Base-by-base conservation (phyloP, 805 yeast genomes). In the Ogataea methanolica region DNA sequence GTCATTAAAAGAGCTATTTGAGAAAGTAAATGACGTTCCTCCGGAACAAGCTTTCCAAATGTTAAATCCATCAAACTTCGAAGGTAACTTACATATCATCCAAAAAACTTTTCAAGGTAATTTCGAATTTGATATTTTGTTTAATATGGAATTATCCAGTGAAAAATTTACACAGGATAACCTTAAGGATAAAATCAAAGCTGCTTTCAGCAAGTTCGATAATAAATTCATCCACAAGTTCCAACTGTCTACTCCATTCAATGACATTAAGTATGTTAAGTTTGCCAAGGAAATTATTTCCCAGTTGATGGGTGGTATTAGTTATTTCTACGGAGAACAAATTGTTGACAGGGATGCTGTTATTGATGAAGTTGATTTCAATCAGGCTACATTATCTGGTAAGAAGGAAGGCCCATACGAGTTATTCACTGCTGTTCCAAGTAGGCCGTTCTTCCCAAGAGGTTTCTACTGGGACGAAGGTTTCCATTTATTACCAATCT, bases 391-490 rank as follows among this genome's bases (percentile, higher is more conserved):
- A 48, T 65, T 72, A 2, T 51, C 61, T 36, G 89, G 91, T 0
- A 49, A 60, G n/a, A 66, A 72, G 14, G 96, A 88, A 59, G 94
- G 91, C 0, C 96, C 96, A 1, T 67, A 70, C 50, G 88, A 83
- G 53, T 68, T 94, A 42, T 88, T 90, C 58, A 78, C 94, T 0
- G 74, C 89, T 21, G 94, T 89, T 33, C 99, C 99, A 2, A 88
- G 96, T 42, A 75, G 99, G 44, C 88, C 96, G 0, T 88, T 88
- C 60, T 94, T 94, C 67, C 98, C 99, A 4, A 76, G 99, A 53
- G 99, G 99, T 0, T 94, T 94, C 61, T 89, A 88, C 61, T 94
- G 99, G 99, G 99, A 94, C 67, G 99, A 94, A 68, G 99, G 99
- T 0, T 94, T 94, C 67, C 97, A 92, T 64, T 71, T 92, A 50